These are phyloP conservation scores for Halenospora varia DNA, from an alignment of 495 filamentous ascomycete species.

Conservation along the genomic window DNA sequence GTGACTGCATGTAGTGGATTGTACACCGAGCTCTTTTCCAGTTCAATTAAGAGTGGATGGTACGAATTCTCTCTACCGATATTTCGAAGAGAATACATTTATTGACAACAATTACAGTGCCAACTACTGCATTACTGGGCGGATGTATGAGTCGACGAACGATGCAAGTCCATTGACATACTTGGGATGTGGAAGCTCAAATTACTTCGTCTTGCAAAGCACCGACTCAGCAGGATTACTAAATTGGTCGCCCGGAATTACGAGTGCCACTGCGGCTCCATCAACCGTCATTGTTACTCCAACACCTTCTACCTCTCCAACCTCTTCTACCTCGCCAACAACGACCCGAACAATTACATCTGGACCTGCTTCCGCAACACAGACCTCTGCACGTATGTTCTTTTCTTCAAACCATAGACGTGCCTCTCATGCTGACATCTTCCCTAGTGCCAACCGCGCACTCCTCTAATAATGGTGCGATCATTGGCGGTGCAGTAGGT, in stretches of 20 bases:
- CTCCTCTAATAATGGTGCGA: not conserved
- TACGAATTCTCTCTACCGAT: not conserved
- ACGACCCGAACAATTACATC: not conserved
- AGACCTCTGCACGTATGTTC: not conserved
- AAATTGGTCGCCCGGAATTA: not conserved
- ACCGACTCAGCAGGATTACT: not conserved
- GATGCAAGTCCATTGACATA: not conserved
- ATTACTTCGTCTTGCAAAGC: not conserved
- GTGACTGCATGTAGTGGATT: not conserved
- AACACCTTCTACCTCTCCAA: not conserved
- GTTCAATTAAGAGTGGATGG: not conserved
- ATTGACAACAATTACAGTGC: not conserved
- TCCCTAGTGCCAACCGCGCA: not conserved
- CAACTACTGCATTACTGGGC: not conserved
- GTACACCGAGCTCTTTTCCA: not conserved
- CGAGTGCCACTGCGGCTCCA: no score
- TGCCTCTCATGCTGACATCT: no score
- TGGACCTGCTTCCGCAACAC: not conserved
- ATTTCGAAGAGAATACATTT: not conserved
- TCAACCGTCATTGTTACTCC: not conserved
- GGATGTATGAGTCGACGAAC: not conserved
- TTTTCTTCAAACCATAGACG: not conserved
- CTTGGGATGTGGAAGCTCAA: not conserved
- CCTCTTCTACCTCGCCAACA: not conserved
- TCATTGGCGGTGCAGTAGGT: not conserved